phyloP scores from a whole-genome alignment of 768 basidiomycete species.

The Termitomyces heimii region DNA sequence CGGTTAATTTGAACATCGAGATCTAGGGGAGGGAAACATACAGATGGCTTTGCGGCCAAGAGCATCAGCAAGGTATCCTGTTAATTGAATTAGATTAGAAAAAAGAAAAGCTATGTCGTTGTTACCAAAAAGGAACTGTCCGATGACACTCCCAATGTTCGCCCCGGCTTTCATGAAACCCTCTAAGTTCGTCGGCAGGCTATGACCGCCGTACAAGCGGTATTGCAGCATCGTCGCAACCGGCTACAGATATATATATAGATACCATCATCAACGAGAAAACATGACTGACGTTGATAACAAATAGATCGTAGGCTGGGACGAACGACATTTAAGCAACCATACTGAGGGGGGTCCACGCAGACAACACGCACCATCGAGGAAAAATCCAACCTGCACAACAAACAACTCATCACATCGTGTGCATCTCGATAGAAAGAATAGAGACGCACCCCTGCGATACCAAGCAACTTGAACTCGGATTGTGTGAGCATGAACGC shows the following conservation, averaged over 20 bases:
- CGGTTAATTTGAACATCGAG: background rate
- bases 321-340: background rate
- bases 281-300: conserved; percentile 49
- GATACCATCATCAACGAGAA: background rate
- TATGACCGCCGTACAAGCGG: conserved; percentile 46
- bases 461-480: conserved; percentile 56
- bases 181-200: conserved; percentile 48
- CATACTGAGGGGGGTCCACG: background rate
- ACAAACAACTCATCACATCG: background rate
- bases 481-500: conserved; percentile 25
- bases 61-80: conserved; percentile 61
- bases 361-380: conserved; percentile 45
- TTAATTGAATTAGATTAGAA: background rate
- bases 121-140: conserved; percentile 57
- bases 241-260: conserved; percentile 31
- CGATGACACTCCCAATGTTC: conserved; percentile 70
- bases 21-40: conserved; percentile 15
- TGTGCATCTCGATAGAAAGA: background rate
- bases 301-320: conserved; percentile 64
- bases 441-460: conserved; percentile 40
- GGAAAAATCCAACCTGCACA: conserved; percentile 59
- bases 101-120: background rate
- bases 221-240: conserved; percentile 66
- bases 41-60: conserved; percentile 67
- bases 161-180: conserved; percentile 62